These are phyloP conservation scores for Fusarium scirpi DNA, from an alignment of 2,329 filamentous ascomycete genomes.

Conservation along the genomic window DNA sequence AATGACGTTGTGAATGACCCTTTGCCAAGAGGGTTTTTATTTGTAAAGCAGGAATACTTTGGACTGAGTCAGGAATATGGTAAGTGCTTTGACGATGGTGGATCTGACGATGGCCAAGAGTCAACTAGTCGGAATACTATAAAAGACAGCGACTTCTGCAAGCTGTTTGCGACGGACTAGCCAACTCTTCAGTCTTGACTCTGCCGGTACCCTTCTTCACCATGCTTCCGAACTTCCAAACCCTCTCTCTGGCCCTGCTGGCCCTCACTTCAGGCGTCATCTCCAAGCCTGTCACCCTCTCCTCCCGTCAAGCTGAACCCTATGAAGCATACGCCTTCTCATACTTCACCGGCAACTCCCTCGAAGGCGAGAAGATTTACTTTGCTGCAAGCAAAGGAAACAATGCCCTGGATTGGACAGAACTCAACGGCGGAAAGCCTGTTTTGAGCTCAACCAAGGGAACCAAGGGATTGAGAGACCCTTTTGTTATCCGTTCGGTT, in stretches of 20 bases:
- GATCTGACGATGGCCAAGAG: not conserved
- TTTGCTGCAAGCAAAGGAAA: conserved; percentile 65
- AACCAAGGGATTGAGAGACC: conserved; percentile 64
- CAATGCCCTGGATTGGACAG: conserved; percentile 63
- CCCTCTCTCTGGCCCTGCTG: conserved; percentile 11
- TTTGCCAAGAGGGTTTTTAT: conserved; percentile 4
- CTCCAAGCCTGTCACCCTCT: conserved; percentile 27
- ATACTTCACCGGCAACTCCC: conserved; percentile 62
- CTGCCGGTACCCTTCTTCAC: not conserved
- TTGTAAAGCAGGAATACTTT: not conserved
- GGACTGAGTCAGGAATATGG: not conserved
- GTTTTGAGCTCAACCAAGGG: conserved; percentile 60
- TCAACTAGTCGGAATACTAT: not conserved
- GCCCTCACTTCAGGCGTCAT: not conserved
- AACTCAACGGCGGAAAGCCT: conserved; percentile 61
- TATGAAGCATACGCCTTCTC: conserved; percentile 63
- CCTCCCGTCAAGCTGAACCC: conserved; percentile 49
- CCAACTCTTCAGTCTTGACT: not conserved
- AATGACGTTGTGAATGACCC: conserved; percentile 18
- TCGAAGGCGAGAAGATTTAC: conserved; percentile 64
- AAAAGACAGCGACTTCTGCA: not conserved
- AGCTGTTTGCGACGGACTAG: not conserved
- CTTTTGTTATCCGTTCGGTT: conserved; percentile 63
- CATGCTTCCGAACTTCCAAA: conserved; percentile 1
- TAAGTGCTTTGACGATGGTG: not conserved